Evolutionary conservation across 176 grass and related monocot species (phyloP), one percentile per base, ranked within the genome.

Genomic region (Tillandsia leiboldiana): DNA sequence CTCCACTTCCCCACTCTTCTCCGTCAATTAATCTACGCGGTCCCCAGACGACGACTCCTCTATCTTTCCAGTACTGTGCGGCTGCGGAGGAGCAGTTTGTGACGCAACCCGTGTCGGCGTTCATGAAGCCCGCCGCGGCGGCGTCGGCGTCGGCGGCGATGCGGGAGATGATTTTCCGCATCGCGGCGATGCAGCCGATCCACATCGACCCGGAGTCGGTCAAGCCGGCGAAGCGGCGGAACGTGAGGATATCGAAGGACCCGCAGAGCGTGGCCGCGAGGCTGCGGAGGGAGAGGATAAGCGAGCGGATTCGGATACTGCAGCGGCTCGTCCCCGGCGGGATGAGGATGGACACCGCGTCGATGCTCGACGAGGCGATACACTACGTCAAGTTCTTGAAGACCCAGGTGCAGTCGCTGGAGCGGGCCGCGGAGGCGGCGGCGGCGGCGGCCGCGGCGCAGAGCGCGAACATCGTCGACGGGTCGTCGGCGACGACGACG

Each of bases 361-460:
- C 91, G 49, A 90, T 96, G 91, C 82, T 96, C 69, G 91, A 87
- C 58, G 91, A 96, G 78, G 91, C 84, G 8, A 85, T 85, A 51
- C 86, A 88, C 75, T 96, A 96, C 72, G 80, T 96, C 59, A 91
- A 75, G 78, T 96, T 96, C 78, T 76, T 96, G 79, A 91, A 91
- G 79, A 69, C 85, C 18, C 92, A 96, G 80, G 77, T 96, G 72
- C 64, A 88, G 63, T 59, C 72, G 0, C 61, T 96, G 24, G 72
- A 77, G n/a, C 70, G 24, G 70, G 49, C 75, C 53, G 61, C 71
- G 11, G 69, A 66, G 3, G 29, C 5, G 22, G 56, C 56, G 56
- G 22, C 15, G 15, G 22, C 71, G 11, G 69, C 66, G 3, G 29
- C 5, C 2, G 56, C 56, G 56, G 22, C 15, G 15, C 56, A 61